Evolutionary conservation across 768 basidiomycete genomes (phyloP).

Genomic region (Leucogyrophana mollusca): DNA sequence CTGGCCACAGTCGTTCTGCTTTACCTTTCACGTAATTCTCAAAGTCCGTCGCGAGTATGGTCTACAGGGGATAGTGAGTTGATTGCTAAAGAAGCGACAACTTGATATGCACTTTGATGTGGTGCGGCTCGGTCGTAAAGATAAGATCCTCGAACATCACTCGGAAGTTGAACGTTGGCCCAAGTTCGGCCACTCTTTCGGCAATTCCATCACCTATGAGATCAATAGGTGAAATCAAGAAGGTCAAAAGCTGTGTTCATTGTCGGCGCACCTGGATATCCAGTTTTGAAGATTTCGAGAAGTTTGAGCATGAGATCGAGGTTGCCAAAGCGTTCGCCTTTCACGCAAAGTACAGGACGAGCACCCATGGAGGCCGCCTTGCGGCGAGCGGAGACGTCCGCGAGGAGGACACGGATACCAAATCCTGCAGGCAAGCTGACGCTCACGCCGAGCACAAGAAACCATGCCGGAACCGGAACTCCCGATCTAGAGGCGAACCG

Average conservation of each 20-base stretch:
- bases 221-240: background rate
- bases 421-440: conserved; percentile 34
- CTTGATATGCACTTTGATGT: conserved; percentile 41
- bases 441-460: conserved; percentile 28
- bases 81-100: background rate
- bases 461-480: conserved; percentile 36
- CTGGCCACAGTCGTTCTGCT: no score
- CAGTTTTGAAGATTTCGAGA: conserved; percentile 35
- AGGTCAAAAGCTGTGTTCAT: background rate
- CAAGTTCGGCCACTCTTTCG: conserved; percentile 32
- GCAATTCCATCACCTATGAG: conserved; percentile 41
- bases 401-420: conserved; percentile 27
- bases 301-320: conserved; percentile 39
- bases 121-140: conserved; percentile 50
- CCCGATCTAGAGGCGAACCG: conserved; percentile 13
- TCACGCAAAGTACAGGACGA: conserved; percentile 36
- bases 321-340: conserved; percentile 44
- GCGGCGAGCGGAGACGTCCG: conserved; percentile 26
- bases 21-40: conserved; percentile 58
- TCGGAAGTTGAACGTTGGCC: conserved; percentile 45
- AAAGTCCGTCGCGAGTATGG: conserved; percentile 57
- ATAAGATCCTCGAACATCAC: conserved; percentile 45
- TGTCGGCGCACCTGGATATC: conserved; percentile 48
- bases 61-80: conserved; percentile 6
- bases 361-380: conserved; percentile 46